Evolutionary conservation across 352 stramenopile genomes (phyloP).

Genomic region (Phytophthora pluvialis): DNA sequence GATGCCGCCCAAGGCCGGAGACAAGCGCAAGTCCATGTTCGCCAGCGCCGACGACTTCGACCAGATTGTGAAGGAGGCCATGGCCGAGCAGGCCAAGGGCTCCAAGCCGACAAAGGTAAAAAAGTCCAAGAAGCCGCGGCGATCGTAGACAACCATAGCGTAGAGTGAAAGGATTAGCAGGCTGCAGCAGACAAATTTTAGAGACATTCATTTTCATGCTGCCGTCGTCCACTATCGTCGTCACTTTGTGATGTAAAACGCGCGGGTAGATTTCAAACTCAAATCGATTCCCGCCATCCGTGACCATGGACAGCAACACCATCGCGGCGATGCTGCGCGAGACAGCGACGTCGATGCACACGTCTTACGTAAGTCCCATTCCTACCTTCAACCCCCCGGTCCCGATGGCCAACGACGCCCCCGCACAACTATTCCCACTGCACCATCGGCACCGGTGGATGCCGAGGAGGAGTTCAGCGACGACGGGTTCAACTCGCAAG

Average conservation of each 20-base stretch:
- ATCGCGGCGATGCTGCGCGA: neutral
- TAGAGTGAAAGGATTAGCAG: constrained; percentile 26
- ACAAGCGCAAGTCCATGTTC: constrained; percentile 78
- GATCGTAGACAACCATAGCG: constrained; percentile 24
- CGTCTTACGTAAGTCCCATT: no score
- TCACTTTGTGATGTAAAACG: neutral
- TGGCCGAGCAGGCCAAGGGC: constrained; percentile 55
- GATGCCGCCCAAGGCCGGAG: constrained; percentile 42
- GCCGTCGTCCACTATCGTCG: no score
- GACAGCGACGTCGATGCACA: neutral
- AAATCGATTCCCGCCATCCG: constrained; percentile 9
- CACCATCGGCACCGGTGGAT: neutral
- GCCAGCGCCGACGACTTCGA: constrained; percentile 83
- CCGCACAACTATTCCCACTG: neutral
- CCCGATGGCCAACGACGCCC: neutral
- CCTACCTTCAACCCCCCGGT: neutral
- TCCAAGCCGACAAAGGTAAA: constrained; percentile 29
- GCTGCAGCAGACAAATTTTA: constrained; percentile 25
- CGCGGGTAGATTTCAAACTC: neutral
- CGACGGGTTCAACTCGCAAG: constrained; percentile 15
- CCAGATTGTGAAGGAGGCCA: constrained; percentile 65
- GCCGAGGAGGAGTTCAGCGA: constrained; percentile 21
- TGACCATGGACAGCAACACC: neutral
- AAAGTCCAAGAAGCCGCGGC: constrained; percentile 49
- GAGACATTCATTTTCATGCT: constrained; percentile 20